Percentiles rank a stretch among this genome's conserved stretches.
phyloP scores from a whole-genome alignment of 371 early-diverging fungal genomes.

The Fennellomyces sp. region DNA sequence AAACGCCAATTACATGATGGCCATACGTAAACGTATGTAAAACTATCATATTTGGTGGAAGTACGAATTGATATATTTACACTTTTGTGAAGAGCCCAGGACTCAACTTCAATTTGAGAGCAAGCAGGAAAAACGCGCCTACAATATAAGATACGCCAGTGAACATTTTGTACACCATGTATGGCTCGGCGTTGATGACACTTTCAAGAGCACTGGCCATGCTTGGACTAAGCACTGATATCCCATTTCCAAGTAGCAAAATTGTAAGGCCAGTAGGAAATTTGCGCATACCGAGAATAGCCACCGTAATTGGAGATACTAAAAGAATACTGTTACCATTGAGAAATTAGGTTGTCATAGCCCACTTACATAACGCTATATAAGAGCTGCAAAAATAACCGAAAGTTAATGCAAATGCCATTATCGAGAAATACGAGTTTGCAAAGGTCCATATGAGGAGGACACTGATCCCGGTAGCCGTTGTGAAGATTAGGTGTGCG shows the following conservation, averaged over 20 bases:
- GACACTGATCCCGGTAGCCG: constrained; percentile 31
- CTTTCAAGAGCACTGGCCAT: constrained; percentile 43
- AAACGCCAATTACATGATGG: too few species aligned
- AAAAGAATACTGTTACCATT: neutral
- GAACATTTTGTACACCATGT: constrained; percentile 37
- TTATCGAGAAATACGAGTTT: constrained; percentile 17
- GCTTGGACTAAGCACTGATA: constrained; percentile 35
- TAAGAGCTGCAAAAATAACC: constrained; percentile 41
- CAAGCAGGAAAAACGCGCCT: constrained; percentile 29
- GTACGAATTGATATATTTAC: too few species aligned
- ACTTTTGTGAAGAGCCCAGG: neutral
- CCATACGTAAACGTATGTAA: too few species aligned
- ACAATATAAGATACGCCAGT: constrained; percentile 29
- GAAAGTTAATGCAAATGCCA: constrained; percentile 22
- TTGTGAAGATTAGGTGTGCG: constrained; percentile 31
- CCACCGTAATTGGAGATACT: constrained; percentile 42
- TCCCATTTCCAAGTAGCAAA: constrained; percentile 30
- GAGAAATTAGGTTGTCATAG: constrained; percentile 6
- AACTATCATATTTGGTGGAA: too few species aligned
- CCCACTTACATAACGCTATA: constrained; percentile 32
- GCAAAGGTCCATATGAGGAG: constrained; percentile 57
- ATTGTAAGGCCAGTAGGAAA: constrained; percentile 45
- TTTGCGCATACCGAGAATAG: constrained; percentile 34
- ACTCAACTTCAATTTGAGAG: constrained; percentile 24
- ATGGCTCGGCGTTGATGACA: constrained; percentile 22